Base-by-base conservation (phyloP, 2,329 filamentous ascomycete genomes). In the Aspergillus aculeatus region DNA sequence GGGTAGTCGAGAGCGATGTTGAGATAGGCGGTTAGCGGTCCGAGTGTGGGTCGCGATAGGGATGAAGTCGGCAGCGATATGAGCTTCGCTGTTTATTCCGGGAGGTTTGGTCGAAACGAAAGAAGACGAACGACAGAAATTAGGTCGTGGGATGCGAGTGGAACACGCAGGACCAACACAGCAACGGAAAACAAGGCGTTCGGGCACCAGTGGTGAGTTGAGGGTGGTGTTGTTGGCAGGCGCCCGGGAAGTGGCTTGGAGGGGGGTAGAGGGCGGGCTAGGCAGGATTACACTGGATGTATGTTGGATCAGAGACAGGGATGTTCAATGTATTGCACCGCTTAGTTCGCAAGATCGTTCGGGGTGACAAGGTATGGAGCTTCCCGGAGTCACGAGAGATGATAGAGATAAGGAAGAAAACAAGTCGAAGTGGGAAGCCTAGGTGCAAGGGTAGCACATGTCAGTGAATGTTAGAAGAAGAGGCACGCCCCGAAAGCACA, bases 241-340 rank as follows among this genome's bases (percentile, higher is more conserved):
- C 58, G 62, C 62, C 64, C 66, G 68, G 63, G 54, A 56, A 68
- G 64, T 69, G 67, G 69, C 64, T 69, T 71, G 66, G 61, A 62
- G 67, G 63, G 66, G 59, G 58, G 48, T 58, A 59, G 47, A 54
- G 21, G 50, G 38, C 16, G 41, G 54, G 61, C 56, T 59, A 56
- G 54, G 62, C 54, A 62, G 59, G 57, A 65, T 56, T 59, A 62
- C 61, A 62, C 64, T 64, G 59, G 63, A 19, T 61, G 65, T 66
- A 68, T 63, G 64, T 69, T 63, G 66, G 65, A 70, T 70, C 66
- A 68, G 66, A 69, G 66, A 68, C 71, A 73, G 69, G 71, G 71
- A 72, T 73, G 66, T 63, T 68, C 67, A 67, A 66, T 60, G 66
- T 66, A 71, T 68, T 60, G 54, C 61, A 56, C 59, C 61, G 64